Evolutionary conservation across 805 yeast species (phyloP).

Genomic region (Myxozyma neotropica): DNA sequence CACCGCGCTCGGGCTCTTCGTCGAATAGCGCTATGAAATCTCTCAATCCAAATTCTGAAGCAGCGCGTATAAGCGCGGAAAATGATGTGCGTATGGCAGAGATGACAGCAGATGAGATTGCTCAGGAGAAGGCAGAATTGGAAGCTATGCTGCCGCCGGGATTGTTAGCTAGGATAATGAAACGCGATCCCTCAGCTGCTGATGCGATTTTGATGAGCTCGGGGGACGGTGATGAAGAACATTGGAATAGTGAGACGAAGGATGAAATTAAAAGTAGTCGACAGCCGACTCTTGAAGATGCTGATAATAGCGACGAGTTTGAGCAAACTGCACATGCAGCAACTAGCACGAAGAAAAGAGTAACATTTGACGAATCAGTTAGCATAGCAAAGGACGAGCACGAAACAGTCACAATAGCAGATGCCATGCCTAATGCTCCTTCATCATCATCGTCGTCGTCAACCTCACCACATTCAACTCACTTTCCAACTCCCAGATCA

Average conservation of each 20-base stretch:
- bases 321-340: neutral
- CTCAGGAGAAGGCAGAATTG: conserved; percentile 26
- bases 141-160: conserved; percentile 28
- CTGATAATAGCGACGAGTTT: conserved; percentile 5
- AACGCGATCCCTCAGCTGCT: conserved; percentile 20
- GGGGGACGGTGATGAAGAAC: neutral
- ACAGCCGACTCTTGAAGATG: conserved; percentile 11
- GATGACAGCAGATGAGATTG: conserved; percentile 31
- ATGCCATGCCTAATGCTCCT: neutral
- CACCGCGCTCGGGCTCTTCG: conserved; percentile 3
- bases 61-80: conserved; percentile 29
- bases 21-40: neutral
- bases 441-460: neutral
- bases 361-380: conserved; percentile 1
- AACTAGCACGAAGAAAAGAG: neutral
- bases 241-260: too few species aligned
- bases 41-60: conserved; percentile 15
- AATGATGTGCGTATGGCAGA: conserved; percentile 26
- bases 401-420: neutral
- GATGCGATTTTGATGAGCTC: conserved; percentile 10
- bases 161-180: conserved; percentile 18
- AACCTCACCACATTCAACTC: too few species aligned
- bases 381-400: neutral
- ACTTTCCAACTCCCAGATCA: conserved; percentile 23
- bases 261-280: neutral